These are phyloP conservation scores for Epithemia pelagica DNA, from an alignment of 108 stramenopile species.

Conservation along the genomic window DNA sequence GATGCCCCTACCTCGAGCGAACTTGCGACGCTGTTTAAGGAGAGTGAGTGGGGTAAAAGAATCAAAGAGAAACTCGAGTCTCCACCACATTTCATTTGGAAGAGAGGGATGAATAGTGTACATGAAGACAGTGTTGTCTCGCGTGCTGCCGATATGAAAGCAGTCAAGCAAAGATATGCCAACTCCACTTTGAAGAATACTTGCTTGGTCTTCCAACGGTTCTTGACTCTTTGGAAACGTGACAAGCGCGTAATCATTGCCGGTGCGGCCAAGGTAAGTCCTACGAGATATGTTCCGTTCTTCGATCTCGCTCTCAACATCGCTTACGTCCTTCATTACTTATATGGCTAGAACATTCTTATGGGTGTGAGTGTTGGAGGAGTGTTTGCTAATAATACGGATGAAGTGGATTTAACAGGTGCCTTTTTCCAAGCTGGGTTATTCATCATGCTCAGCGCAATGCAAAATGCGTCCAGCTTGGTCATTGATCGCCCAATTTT, in stretches of 20 bases:
- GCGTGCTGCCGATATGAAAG: neutral
- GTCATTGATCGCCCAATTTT: slow-evolving; percentile 66
- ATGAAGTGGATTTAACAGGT: slow-evolving; percentile 36
- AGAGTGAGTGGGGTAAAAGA: slow-evolving; percentile 21
- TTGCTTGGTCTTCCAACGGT: slow-evolving; percentile 37
- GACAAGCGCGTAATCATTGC: slow-evolving; percentile 59
- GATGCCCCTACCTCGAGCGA: slow-evolving; percentile 33
- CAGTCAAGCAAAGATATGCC: slow-evolving; percentile 23
- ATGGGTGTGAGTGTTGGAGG: slow-evolving; percentile 72
- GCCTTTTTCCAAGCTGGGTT: slow-evolving; percentile 55
- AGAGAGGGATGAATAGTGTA: no score
- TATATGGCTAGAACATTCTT: slow-evolving; percentile 46
- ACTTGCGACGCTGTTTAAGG: slow-evolving; percentile 49
- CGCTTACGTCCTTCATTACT: slow-evolving; percentile 8
- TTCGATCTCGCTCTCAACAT: neutral
- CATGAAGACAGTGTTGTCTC: slow-evolving; percentile 11
- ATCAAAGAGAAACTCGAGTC: slow-evolving; percentile 16
- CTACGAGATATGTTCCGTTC: slow-evolving; percentile 33
- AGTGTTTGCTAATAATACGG: slow-evolving; percentile 53
- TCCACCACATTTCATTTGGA: slow-evolving; percentile 22
- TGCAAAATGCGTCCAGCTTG: slow-evolving; percentile 63
- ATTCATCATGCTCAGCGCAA: slow-evolving; percentile 69
- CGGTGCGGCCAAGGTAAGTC: slow-evolving; percentile 28
- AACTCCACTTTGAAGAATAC: slow-evolving; percentile 43
- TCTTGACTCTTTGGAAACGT: slow-evolving; percentile 45